Evolutionary conservation across 352 stramenopile species (phyloP).

Genomic region (Phytopythium kandeliae): DNA sequence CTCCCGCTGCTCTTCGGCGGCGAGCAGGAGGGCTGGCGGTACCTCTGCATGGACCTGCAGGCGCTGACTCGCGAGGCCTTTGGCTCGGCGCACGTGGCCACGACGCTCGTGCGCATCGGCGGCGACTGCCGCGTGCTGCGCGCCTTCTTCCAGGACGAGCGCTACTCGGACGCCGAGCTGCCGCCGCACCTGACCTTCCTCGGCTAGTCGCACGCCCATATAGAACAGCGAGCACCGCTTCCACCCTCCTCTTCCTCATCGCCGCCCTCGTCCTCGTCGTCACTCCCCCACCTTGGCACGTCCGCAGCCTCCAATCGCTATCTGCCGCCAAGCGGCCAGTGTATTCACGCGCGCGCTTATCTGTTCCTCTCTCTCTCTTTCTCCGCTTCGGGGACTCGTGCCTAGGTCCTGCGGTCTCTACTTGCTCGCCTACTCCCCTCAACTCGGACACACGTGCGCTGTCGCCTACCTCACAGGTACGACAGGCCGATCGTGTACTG

Average conservation of each 20-base stretch:
- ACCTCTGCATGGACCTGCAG: constrained; percentile 75
- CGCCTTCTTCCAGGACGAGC: constrained; percentile 78
- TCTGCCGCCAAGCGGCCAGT: too few species aligned
- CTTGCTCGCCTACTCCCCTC: neutral
- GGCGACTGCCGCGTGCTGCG: constrained; percentile 69
- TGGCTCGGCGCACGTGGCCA: constrained; percentile 64
- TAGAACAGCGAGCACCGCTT: neutral
- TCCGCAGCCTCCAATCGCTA: too few species aligned
- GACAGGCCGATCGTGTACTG: constrained; percentile 86
- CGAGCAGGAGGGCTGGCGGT: constrained; percentile 40
- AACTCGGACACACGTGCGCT: neutral
- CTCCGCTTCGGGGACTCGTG: neutral
- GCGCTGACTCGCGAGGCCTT: constrained; percentile 64
- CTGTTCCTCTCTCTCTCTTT: neutral
- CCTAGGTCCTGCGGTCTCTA: neutral
- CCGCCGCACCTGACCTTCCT: constrained; percentile 66
- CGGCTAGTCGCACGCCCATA: constrained; percentile 18
- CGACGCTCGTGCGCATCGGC: constrained; percentile 50
- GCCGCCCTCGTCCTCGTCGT: too few species aligned
- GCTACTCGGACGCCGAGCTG: constrained; percentile 62
- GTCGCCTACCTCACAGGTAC: constrained; percentile 49
- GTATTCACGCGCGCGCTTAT: neutral
- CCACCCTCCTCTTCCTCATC: too few species aligned
- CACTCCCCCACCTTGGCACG: too few species aligned
- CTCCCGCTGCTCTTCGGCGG: constrained; percentile 50